Evolutionary conservation across 2,329 filamentous ascomycete species (phyloP).

Genomic region (Dactylonectria macrodidyma): DNA sequence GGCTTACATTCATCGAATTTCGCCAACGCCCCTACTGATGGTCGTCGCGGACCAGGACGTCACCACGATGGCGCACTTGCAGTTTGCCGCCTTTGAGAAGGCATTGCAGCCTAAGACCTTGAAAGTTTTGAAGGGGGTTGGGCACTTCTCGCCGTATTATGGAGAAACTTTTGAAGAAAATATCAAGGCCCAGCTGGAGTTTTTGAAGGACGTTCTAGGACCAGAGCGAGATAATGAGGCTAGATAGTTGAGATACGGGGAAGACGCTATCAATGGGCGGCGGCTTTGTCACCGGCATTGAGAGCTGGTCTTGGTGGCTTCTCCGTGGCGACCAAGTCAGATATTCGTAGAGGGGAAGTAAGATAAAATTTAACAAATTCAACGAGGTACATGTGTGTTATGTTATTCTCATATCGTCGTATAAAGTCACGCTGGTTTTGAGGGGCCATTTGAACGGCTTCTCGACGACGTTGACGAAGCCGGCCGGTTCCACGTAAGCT

Average conservation of each 20-base stretch:
- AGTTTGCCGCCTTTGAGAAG: slow-evolving; percentile 2
- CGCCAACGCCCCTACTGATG: slow-evolving; percentile 14
- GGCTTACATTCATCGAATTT: slow-evolving; percentile 14
- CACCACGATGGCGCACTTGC: neutral
- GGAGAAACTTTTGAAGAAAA: slow-evolving; percentile 4
- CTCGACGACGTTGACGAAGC: slow-evolving; percentile 19
- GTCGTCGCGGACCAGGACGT: neutral
- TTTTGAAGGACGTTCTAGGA: neutral
- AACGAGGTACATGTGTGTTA: no score
- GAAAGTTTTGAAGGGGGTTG: neutral
- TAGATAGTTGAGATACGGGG: no score
- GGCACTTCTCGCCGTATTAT: slow-evolving; percentile 2
- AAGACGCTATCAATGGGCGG: no score
- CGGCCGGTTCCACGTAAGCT: slow-evolving; percentile 2
- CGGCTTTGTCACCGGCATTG: no score
- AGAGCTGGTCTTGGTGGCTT: no score
- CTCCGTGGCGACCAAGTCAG: no score
- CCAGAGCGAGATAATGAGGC: no score
- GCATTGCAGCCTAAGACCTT: slow-evolving; percentile 10
- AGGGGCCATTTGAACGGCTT: slow-evolving; percentile 23
- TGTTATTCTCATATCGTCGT: no score
- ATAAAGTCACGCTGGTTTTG: neutral
- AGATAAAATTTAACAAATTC: neutral
- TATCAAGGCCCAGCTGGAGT: slow-evolving; percentile 1
- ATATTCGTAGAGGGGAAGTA: neutral